phyloP scores from a whole-genome alignment of 495 filamentous ascomycete species.

The Penicillium manginii region DNA sequence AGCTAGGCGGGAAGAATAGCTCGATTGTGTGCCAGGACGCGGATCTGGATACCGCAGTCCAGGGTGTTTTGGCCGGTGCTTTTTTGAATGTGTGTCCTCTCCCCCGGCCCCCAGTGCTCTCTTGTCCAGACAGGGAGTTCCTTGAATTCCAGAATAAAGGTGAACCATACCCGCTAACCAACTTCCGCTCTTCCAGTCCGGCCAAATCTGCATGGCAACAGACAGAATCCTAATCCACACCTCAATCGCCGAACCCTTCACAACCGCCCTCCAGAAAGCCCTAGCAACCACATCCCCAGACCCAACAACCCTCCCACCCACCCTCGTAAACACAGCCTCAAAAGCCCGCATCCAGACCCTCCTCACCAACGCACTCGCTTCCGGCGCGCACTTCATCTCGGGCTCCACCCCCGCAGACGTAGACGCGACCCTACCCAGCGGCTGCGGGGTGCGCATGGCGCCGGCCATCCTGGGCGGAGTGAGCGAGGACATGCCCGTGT shows the following conservation, averaged over 20 bases:
- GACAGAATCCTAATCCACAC: conserved; percentile 83
- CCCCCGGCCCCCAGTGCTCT: not conserved
- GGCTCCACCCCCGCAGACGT: conserved; percentile 36
- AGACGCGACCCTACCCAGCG: conserved; percentile 35
- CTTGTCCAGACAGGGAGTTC: no score
- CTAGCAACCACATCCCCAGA: conserved; percentile 47
- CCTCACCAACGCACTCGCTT: conserved; percentile 60
- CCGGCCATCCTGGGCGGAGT: conserved; percentile 71
- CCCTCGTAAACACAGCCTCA: conserved; percentile 62
- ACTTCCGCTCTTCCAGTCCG: conserved; percentile 45
- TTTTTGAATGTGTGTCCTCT: conserved; percentile 48
- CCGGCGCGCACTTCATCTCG: conserved; percentile 68
- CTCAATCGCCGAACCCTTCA: conserved; percentile 64
- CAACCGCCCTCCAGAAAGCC: conserved; percentile 43
- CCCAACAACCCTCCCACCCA: conserved; percentile 50
- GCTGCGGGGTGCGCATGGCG: conserved; percentile 62
- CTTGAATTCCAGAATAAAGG: no score
- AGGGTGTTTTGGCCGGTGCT: conserved; percentile 51
- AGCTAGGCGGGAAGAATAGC: conserved; percentile 64
- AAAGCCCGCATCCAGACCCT: conserved; percentile 68
- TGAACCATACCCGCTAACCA: conserved; percentile 5
- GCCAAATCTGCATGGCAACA: conserved; percentile 90
- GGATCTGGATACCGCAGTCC: conserved; percentile 55
- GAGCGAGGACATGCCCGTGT: conserved; percentile 75
- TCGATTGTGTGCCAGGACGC: conserved; percentile 63